A percentile compares a stretch with the other conserved stretches of the same genome.
phyloP scores from a whole-genome alignment of 2,329 filamentous ascomycete genomes.

The Epicoccum nigrum region DNA sequence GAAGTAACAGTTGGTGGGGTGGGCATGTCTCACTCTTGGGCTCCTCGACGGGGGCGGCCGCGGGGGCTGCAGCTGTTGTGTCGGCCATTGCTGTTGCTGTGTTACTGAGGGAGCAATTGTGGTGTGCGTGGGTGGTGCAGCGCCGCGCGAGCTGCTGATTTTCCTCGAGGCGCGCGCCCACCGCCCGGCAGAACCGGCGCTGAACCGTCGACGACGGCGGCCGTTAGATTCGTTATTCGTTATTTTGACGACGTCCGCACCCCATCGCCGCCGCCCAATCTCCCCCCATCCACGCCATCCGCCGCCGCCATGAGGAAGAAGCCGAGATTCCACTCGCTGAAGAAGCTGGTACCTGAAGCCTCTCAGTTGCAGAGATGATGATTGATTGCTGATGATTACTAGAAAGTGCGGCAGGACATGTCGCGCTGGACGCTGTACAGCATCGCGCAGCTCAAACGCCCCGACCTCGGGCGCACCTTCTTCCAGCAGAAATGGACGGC shows the following conservation, averaged over 20 bases:
- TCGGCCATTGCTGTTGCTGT: conserved; percentile 18
- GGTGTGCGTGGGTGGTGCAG: neutral
- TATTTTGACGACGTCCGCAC: neutral
- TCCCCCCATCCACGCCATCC: conserved; percentile 6
- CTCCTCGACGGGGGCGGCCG: conserved; percentile 23
- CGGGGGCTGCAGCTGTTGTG: conserved; percentile 3
- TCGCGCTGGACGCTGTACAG: conserved; percentile 98
- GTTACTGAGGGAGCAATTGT: no score
- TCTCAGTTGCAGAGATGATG: no score
- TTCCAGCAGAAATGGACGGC: conserved; percentile 99
- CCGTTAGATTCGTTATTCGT: no score
- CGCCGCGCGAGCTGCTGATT: conserved; percentile 3
- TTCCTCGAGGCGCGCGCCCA: neutral
- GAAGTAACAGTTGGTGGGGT: neutral
- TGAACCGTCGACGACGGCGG: no score
- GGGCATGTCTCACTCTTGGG: conserved; percentile 22
- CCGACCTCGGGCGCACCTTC: conserved; percentile 66
- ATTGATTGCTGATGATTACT: no score
- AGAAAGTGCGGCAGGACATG: conserved; percentile 97
- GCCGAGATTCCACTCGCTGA: conserved; percentile 69
- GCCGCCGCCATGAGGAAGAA: conserved; percentile 52
- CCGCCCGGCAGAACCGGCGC: neutral
- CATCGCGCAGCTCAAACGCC: conserved; percentile 63
- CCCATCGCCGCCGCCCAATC: neutral
- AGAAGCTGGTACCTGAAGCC: conserved; percentile 68